phyloP scores from a whole-genome alignment of 106 monocot species.

The Agapanthus africanus region DNA sequence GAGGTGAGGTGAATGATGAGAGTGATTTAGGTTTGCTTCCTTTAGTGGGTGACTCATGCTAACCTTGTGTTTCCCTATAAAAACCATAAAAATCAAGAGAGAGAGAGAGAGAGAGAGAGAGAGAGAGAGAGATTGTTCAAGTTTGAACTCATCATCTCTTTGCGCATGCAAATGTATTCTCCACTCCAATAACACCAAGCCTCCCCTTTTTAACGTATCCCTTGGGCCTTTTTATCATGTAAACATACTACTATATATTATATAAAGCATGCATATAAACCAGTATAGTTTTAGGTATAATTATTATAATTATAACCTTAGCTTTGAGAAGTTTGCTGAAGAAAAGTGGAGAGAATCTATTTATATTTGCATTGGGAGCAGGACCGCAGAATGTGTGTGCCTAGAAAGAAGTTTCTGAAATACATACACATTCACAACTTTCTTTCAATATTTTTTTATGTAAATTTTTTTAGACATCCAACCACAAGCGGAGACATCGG shows the following conservation, averaged over 20 bases:
- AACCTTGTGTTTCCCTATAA: slow-evolving; percentile 1
- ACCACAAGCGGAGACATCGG: slow-evolving; percentile 45
- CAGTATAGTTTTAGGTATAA: background rate
- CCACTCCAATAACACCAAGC: slow-evolving; percentile 10
- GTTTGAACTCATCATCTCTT: background rate
- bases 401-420: slow-evolving; percentile 42
- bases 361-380: slow-evolving; percentile 36
- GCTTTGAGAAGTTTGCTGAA: background rate
- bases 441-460: no score
- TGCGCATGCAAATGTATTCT: slow-evolving; percentile 11
- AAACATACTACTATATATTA: background rate
- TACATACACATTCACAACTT: background rate
- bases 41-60: slow-evolving; percentile 19
- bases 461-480: background rate
- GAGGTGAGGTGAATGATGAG: slow-evolving; percentile 52
- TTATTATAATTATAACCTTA: background rate
- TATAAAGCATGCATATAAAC: background rate
- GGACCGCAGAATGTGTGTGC: slow-evolving; percentile 61
- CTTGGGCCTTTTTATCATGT: background rate
- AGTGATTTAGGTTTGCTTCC: background rate
- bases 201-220: slow-evolving; percentile 7
- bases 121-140: no score
- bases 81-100: no score
- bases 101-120: no score
- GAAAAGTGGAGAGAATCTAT: background rate